phyloP scores from a whole-genome alignment of 345 rosid genomes.

The Aurinia saxatilis region DNA sequence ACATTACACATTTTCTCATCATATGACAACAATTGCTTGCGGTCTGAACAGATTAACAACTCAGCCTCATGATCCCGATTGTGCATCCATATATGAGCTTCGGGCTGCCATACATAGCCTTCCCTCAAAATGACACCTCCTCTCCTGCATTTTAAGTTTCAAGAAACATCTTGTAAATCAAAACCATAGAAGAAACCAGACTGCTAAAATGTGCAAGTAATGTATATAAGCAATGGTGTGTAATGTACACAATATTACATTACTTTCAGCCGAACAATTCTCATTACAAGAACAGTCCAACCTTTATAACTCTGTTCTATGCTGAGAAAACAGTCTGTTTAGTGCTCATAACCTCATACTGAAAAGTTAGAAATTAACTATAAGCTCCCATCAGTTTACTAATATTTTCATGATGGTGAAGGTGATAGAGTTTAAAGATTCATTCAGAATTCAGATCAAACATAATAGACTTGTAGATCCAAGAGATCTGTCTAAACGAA shows the following conservation, averaged over 20 bases:
- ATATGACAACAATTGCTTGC: background rate
- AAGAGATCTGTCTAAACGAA: no score
- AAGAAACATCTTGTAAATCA: constrained; percentile 1
- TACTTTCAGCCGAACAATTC: background rate
- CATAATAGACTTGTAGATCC: no score
- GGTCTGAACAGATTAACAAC: background rate
- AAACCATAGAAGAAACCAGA: background rate
- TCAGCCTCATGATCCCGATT: background rate
- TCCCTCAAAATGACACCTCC: constrained; percentile 1
- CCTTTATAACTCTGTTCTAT: background rate
- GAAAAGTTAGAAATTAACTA: background rate
- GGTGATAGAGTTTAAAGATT: no score
- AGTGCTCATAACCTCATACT: background rate
- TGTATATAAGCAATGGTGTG: background rate
- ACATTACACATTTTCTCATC: constrained; percentile 10
- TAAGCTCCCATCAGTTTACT: background rate
- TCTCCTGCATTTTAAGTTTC: constrained; percentile 9
- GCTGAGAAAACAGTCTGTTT: background rate
- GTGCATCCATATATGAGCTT: background rate
- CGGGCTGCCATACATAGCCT: background rate
- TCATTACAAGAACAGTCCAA: background rate
- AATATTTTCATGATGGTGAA: background rate
- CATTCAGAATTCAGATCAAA: no score
- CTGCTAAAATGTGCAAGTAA: background rate
- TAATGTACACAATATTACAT: background rate